Base-by-base conservation (phyloP, 495 filamentous ascomycete genomes). In the Hypoxylon cercidicola region DNA sequence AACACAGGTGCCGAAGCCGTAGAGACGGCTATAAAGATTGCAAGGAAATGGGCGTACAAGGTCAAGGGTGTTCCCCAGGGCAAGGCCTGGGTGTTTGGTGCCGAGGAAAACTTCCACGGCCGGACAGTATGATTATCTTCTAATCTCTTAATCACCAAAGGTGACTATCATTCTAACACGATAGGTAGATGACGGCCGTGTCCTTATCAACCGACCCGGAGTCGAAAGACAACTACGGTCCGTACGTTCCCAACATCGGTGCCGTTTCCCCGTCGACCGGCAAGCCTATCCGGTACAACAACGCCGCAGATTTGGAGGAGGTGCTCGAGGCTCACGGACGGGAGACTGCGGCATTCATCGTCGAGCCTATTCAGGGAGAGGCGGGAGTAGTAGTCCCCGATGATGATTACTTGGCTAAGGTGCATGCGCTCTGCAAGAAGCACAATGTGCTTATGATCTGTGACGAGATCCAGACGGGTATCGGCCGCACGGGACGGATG, bases 1-100 rank as follows among this genome's bases (percentile, higher is more conserved):
- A 98, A 98, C 80, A 99, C 95, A 8, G 95, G 95, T 46, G 95
- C 93, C 25, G 95, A 99, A 80, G 95, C 95, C n/a, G 95, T 98
- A 44, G 95, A 99, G 85, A 98, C 96, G 0, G 93, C 87, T 20
- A 88, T 99, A 74, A 99, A 99, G 84, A 89, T 99, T 78, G 94
- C 96, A 60, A 85, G 95, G 53, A 99, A 99, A 78, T 99, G 95
- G 95, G 95, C 93, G 4, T 99, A 99, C 81, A 97, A 97, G 76
- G 86, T 91, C 67, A 99, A 99, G 84, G 87, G 88, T 9, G 95
- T 99, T 37, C 88, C 92, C 1, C 82, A 91, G 70, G 90, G 90
- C 69, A 84, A 93, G 79, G 95, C 95, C 1, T 66, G 95, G 25
- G 86, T 99, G 8, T 88, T 98, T 74, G 89, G 87, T 70, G 96